phyloP scores from a whole-genome alignment of 163 green algal genomes.

The Volvox carteri region DNA sequence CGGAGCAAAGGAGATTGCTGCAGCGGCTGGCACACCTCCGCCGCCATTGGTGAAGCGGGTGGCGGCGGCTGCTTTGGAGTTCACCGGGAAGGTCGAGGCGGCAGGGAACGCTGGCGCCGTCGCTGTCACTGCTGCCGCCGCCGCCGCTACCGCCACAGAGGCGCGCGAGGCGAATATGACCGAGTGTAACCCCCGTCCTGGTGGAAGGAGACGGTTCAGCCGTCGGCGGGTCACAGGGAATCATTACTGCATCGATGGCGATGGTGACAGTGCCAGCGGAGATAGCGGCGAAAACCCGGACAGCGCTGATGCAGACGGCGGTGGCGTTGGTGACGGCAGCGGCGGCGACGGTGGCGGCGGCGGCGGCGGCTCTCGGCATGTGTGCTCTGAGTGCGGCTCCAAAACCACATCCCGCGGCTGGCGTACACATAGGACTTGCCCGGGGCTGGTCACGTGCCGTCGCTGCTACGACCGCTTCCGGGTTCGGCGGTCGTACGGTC shows the following conservation, averaged over 20 bases:
- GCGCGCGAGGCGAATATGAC: background rate
- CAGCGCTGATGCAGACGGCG: background rate
- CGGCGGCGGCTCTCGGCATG: background rate
- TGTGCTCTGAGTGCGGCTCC: slow-evolving; percentile 30
- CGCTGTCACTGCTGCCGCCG: no score
- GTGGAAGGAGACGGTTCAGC: background rate
- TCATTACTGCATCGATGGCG: background rate
- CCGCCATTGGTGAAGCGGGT: no score
- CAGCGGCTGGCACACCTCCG: no score
- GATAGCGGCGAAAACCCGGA: background rate
- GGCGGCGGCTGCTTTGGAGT: no score
- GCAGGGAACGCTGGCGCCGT: no score
- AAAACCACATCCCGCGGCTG: background rate
- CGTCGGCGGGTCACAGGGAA: background rate
- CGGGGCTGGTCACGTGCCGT: slow-evolving; percentile 10
- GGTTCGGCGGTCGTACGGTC: background rate
- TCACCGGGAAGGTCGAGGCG: no score
- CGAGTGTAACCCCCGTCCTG: background rate
- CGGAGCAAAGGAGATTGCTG: no score
- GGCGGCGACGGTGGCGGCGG: background rate
- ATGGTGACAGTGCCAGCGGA: no score
- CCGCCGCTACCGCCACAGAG: no score
- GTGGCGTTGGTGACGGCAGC: background rate
- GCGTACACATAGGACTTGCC: background rate
- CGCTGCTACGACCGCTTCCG: slow-evolving; percentile 41